Conservation (phyloP, 1,139 yeast species). For the Geotrichum siamense region DNA sequence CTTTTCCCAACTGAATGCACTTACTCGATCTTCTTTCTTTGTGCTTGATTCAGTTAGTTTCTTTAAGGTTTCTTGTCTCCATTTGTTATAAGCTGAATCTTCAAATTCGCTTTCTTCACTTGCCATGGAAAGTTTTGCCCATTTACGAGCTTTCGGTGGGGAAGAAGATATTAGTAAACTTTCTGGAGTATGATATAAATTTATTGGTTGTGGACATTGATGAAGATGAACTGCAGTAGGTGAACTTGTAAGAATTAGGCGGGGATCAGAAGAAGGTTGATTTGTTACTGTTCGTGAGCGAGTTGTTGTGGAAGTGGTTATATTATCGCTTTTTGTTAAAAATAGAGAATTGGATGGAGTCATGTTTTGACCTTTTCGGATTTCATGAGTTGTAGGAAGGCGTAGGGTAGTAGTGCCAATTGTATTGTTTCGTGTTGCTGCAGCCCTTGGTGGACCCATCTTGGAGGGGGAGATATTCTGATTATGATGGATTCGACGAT, state of each 20-base stretch:
- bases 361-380: too few relatives aligned
- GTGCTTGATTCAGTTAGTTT: conserved; percentile 10
- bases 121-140: conserved; percentile 20
- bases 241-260: too few relatives aligned
- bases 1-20: conserved; percentile 29
- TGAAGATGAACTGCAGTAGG: not conserved
- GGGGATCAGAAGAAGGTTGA: too few relatives aligned
- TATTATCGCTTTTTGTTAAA: too few relatives aligned
- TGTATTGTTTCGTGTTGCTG: not conserved
- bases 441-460: conserved; percentile 5
- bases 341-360: too few relatives aligned
- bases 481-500: too few relatives aligned
- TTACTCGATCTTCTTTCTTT: conserved; percentile 20
- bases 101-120: conserved; percentile 25
- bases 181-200: conserved; percentile 1
- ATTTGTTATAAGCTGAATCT: conserved; percentile 21
- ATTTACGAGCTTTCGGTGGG: not conserved
- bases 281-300: conserved; percentile 1
- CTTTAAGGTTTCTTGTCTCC: conserved; percentile 23
- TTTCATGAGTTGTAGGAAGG: too few relatives aligned
- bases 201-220: not conserved
- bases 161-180: conserved; percentile 2
- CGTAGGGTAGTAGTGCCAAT: too few relatives aligned
- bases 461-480: not conserved
- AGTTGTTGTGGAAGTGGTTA: too few relatives aligned